Evolutionary conservation across 805 yeast genomes (phyloP), one percentile per base, ranked within the genome.

Genomic region (Lachancea thermotolerans): DNA sequence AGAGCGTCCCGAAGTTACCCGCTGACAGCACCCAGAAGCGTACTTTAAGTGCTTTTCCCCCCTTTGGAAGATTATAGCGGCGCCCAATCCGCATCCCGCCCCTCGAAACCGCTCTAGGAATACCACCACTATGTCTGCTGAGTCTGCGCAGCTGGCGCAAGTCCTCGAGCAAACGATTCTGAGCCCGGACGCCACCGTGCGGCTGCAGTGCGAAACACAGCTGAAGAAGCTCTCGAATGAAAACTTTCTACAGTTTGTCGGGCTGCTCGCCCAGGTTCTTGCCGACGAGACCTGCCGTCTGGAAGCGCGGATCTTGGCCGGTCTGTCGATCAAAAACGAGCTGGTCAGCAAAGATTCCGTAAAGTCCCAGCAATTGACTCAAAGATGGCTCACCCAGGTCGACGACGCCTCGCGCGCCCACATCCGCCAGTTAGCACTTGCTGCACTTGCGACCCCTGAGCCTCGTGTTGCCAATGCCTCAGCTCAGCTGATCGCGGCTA

Each of bases 401-500:
- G 85, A 78, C 45, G 60, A 58, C 2, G 71, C 67, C 4, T 70
- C 77, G 28, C 86, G 80, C 64, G 58, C 67, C 8, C 77, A 78
- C 51, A 82, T 91, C 60, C 89, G 87, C 69, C 71, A 74, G 37
- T 71, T 75, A 28, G 75, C 88, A 0, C 64, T 91, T 41, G 67
- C 68, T 37, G 78, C 90, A 2, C 75, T 93, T 45, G 63, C 82
- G 45, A 73, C 85, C 14, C 62, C 69, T n/a, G 85, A 78, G 52
- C 47, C 56, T n/a, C 77, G 87, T 58, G 96, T 91, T 45, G 93
- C 95, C 29, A 79, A 81, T 47, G 76, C 95, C 27, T 83, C 91
- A 21, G 96, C 99, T 18, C 97, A 91, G 70, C 73, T 91, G 53
- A 91, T 93, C 42, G 95, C 98, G 30, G 95, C 97, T 10, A 86